Conservation (phyloP, 1,284 basidiomycete species). For the Malassezia vespertilionis region DNA sequence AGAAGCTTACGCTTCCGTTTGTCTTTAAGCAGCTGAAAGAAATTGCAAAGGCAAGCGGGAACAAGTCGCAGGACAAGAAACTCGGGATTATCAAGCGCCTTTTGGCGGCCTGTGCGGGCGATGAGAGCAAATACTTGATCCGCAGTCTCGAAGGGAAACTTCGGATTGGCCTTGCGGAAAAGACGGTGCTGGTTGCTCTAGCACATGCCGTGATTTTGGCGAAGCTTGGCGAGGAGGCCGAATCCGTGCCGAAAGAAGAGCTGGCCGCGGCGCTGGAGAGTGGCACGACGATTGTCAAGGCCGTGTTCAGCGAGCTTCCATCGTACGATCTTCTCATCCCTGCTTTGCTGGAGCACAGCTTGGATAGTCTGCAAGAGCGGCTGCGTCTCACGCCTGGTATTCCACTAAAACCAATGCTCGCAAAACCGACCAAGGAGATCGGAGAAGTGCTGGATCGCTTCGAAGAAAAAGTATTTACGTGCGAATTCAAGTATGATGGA, state of each 20-base stretch:
- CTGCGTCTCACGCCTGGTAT: conserved; percentile 88
- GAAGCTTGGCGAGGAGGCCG: conserved; percentile 52
- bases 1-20: conserved; percentile 71
- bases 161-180: conserved; percentile 90
- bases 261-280: conserved; percentile 67
- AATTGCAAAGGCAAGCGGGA: conserved; percentile 61
- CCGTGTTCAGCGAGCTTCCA: conserved; percentile 89
- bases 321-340: conserved; percentile 90
- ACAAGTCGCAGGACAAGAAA: conserved; percentile 58
- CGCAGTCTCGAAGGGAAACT: conserved; percentile 93
- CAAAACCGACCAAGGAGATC: conserved; percentile 98
- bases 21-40: conserved; percentile 51
- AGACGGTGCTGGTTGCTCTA: conserved; percentile 55
- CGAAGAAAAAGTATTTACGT: conserved; percentile 88
- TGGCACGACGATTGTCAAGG: conserved; percentile 68
- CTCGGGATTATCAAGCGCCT: conserved; percentile 90
- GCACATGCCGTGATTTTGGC: conserved; percentile 35
- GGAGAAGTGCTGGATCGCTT: conserved; percentile 96
- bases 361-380: conserved; percentile 59
- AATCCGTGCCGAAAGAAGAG: conserved; percentile 56
- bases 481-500: conserved; percentile 99
- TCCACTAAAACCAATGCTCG: conserved; percentile 96
- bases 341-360: conserved; percentile 68
- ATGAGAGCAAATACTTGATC: conserved; percentile 88
- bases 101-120: conserved; percentile 75